phyloP scores from a whole-genome alignment of 768 basidiomycete species.

The Serendipita sp. region DNA sequence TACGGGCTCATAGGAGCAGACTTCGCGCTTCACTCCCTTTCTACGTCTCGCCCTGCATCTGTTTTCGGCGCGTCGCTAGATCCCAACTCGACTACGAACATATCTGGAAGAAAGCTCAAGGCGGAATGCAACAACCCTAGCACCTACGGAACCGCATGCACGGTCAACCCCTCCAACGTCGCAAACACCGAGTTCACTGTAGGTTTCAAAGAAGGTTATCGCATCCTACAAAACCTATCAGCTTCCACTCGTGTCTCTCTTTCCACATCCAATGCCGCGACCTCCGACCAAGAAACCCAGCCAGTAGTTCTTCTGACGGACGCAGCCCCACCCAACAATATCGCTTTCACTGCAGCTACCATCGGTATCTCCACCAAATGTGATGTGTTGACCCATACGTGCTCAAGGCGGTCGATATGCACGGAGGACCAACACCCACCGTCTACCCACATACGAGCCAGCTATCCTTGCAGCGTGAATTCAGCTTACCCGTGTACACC shows the following conservation, averaged over 20 bases:
- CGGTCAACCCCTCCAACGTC: neutral
- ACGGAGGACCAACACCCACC: neutral
- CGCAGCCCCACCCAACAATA: neutral
- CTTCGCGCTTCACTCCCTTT: neutral
- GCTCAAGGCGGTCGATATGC: neutral
- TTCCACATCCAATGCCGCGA: neutral
- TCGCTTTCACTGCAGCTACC: neutral
- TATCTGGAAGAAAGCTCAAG: neutral
- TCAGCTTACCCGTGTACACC: neutral
- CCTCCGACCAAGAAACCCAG: neutral
- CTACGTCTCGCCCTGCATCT: neutral
- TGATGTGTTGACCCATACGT: neutral
- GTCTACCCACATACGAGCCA: too few species aligned
- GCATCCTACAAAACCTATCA: neutral
- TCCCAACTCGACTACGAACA: neutral
- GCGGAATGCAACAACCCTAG: neutral
- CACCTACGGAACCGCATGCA: neutral
- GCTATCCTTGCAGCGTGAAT: too few species aligned
- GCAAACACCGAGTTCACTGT: too few species aligned
- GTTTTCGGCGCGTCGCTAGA: neutral
- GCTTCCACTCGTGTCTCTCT: neutral
- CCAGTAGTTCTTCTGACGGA: neutral
- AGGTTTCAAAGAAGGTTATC: neutral
- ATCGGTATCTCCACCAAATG: neutral
- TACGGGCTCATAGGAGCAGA: neutral